Evolutionary conservation across 129 eudicot species (phyloP).

Genomic region (Escallonia rubra): DNA sequence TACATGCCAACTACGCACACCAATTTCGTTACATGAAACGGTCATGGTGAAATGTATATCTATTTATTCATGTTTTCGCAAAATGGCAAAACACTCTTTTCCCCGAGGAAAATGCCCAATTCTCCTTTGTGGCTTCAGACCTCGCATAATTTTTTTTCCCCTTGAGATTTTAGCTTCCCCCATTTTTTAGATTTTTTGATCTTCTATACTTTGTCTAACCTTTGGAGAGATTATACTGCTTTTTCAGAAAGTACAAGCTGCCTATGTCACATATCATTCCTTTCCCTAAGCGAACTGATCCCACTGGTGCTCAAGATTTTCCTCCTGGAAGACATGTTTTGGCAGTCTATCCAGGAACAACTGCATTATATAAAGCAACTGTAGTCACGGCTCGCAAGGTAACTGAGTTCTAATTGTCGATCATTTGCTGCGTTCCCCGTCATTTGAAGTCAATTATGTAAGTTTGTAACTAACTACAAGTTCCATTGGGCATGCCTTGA

Average conservation of each 20-base stretch:
- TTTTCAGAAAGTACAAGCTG: constrained; percentile 70
- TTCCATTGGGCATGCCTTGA: constrained; percentile 19
- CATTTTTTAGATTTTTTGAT: too few species aligned
- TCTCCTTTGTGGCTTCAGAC: too few species aligned
- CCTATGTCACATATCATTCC: constrained; percentile 82
- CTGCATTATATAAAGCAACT: constrained; percentile 90
- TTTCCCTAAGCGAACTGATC: constrained; percentile 75
- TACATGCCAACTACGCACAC: too few species aligned
- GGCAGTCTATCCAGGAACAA: constrained; percentile 94
- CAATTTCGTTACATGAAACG: too few species aligned
- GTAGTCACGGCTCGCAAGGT: constrained; percentile 93
- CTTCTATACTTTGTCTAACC: background rate
- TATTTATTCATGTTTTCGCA: too few species aligned
- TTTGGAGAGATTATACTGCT: constrained; percentile 4
- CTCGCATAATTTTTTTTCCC: too few species aligned
- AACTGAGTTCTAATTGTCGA: constrained; percentile 3
- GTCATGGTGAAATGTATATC: too few species aligned
- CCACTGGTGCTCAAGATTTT: constrained; percentile 66
- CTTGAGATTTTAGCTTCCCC: too few species aligned
- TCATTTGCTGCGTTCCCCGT: too few species aligned
- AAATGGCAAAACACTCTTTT: too few species aligned
- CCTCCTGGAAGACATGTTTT: constrained; percentile 76
- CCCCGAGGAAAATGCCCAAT: too few species aligned
- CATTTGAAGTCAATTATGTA: background rate
- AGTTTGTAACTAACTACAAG: constrained; percentile 15